Percentiles rank a stretch among this genome's conserved stretches.
Conservation (phyloP, 2,329 filamentous ascomycete species). For the Dothiorella sarmentorum region DNA sequence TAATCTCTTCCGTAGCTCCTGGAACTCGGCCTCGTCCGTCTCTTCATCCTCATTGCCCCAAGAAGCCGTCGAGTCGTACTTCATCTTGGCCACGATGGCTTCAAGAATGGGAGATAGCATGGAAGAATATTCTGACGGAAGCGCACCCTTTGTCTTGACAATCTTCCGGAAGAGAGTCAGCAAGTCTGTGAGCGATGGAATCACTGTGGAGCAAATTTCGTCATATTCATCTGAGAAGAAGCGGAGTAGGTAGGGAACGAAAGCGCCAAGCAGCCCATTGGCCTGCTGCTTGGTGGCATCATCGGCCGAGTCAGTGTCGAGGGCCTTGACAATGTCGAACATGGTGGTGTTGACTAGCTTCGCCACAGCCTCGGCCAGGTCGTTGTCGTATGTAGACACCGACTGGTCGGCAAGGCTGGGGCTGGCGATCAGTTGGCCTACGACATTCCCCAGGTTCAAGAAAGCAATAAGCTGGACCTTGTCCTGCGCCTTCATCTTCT, state of each 20-base stretch:
- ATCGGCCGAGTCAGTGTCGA: conserved; percentile 66
- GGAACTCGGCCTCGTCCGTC: conserved; percentile 95
- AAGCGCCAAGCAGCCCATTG: conserved; percentile 76
- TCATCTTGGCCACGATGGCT: conserved; percentile 92
- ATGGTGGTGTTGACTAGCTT: conserved; percentile 91
- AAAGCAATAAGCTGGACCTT: conserved; percentile 94
- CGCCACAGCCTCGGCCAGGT: conserved; percentile 90
- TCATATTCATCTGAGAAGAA: conserved; percentile 99
- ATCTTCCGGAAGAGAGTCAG: conserved; percentile 86
- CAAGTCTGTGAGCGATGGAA: conserved; percentile 87
- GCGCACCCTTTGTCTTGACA: conserved; percentile 56
- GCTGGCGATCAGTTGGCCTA: conserved; percentile 80
- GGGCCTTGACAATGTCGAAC: conserved; percentile 78
- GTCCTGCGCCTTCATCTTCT: conserved; percentile 94
- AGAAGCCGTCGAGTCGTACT: conserved; percentile 88
- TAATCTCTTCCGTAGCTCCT: conserved; percentile 85
- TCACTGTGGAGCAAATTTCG: conserved; percentile 93
- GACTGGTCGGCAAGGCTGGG: conserved; percentile 74
- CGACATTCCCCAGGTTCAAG: conserved; percentile 80
- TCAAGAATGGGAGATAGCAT: conserved; percentile 87
- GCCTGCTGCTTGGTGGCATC: conserved; percentile 68
- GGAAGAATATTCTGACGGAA: conserved; percentile 71
- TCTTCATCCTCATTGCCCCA: conserved; percentile 95
- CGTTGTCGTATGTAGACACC: conserved; percentile 87
- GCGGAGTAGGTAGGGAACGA: conserved; percentile 80